Evolutionary conservation across 2,329 filamentous ascomycete species (phyloP).

Genomic region (Fusarium compactum): DNA sequence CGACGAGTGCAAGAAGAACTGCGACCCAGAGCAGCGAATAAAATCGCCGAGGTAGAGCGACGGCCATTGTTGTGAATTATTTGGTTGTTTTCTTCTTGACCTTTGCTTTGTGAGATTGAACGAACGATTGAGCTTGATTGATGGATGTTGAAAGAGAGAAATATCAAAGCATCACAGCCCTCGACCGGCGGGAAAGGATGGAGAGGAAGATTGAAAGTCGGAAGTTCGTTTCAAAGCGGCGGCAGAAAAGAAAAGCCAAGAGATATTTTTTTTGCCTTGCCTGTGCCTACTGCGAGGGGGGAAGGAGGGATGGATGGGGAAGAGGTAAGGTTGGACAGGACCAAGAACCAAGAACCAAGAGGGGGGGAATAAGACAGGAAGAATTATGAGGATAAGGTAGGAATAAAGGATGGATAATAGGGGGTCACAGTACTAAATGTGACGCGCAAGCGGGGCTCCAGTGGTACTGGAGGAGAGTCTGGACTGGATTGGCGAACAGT

Average conservation of each 20-base stretch:
- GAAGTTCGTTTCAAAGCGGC: not conserved
- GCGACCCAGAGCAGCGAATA: conserved; percentile 41
- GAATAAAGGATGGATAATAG: conserved; percentile 14
- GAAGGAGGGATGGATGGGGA: not conserved
- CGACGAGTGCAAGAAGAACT: conserved; percentile 30
- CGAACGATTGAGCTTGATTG: conserved; percentile 6
- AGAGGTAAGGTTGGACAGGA: conserved; percentile 13
- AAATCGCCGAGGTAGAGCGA: conserved; percentile 40
- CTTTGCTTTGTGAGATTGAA: conserved; percentile 1
- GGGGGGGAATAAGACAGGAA: conserved; percentile 18
- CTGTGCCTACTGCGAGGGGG: conserved; percentile 6
- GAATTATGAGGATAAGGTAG: conserved; percentile 18
- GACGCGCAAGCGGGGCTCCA: conserved; percentile 31
- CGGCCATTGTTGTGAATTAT: conserved; percentile 27
- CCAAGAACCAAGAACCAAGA: not conserved
- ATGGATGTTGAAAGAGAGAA: conserved; percentile 26
- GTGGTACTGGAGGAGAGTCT: not conserved
- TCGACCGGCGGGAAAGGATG: conserved; percentile 30
- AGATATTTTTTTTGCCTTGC: conserved; percentile 11
- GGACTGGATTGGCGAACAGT: not conserved
- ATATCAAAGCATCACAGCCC: conserved; percentile 30
- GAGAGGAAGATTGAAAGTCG: not conserved
- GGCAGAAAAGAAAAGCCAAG: conserved; percentile 18
- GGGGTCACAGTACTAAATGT: conserved; percentile 14
- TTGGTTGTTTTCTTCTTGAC: not conserved